These are phyloP conservation scores for Eragrostis tef DNA, from an alignment of 202 grass and related monocot genomes.

Conservation along the genomic window DNA sequence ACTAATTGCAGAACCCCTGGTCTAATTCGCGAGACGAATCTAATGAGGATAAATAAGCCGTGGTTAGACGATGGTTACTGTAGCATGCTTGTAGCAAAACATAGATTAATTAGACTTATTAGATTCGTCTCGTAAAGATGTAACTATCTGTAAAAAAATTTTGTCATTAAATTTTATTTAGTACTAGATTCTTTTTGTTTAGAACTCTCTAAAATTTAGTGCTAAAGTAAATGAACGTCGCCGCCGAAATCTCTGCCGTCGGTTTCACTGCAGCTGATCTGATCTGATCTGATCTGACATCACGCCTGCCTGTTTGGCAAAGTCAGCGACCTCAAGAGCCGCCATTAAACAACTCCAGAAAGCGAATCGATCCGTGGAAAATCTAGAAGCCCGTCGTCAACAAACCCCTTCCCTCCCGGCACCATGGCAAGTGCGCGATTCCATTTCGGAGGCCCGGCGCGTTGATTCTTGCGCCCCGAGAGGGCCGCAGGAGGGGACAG, in stretches of 20 bases:
- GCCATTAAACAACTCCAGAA: not conserved
- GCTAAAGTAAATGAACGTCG: no score
- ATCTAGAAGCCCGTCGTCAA: not conserved
- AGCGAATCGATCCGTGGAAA: not conserved
- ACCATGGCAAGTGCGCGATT: conserved; percentile 4
- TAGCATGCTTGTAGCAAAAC: no score
- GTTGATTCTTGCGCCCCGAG: conserved; percentile 3
- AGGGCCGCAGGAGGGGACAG: not conserved
- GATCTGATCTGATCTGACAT: not conserved
- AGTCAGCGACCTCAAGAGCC: not conserved
- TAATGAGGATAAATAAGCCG: no score
- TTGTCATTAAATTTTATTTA: no score
- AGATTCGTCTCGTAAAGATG: no score
- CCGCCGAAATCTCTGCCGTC: not conserved
- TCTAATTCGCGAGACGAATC: no score
- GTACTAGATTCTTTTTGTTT: no score
- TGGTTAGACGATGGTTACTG: no score
- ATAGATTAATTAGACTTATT: no score
- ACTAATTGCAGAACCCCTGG: no score
- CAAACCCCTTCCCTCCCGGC: not conserved
- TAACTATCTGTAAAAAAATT: no score
- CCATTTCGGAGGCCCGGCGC: not conserved
- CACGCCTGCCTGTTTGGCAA: not conserved
- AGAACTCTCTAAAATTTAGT: no score
- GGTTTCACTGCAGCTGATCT: not conserved